These are phyloP conservation scores for Xylariales sp. DNA, from an alignment of 2,329 filamentous ascomycete genomes.

Conservation along the genomic window DNA sequence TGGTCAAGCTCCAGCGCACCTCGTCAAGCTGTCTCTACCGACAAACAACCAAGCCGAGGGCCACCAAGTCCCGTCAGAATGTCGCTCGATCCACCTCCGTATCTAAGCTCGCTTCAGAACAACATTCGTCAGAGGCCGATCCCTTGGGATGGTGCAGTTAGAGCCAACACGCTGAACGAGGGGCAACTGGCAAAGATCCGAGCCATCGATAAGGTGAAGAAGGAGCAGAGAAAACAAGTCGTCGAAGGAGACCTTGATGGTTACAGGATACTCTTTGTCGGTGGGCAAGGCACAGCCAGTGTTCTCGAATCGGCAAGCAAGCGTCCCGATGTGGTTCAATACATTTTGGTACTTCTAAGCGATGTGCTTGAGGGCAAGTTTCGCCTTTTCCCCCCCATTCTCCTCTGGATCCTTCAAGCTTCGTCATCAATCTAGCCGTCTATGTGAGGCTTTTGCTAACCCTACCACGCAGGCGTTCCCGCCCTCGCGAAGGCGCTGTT, in stretches of 20 bases:
- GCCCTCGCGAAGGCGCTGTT: slow-evolving; percentile 72
- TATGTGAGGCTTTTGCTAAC: slow-evolving; percentile 4
- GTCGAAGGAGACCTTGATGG: slow-evolving; percentile 76
- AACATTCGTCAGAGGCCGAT: slow-evolving; percentile 96
- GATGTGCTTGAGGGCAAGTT: slow-evolving; percentile 82
- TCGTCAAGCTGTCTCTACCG: background rate
- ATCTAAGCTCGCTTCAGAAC: slow-evolving; percentile 81
- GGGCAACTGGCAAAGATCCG: slow-evolving; percentile 93
- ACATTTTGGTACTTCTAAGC: slow-evolving; percentile 82
- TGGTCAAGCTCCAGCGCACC: too few species aligned
- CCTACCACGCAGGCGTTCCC: slow-evolving; percentile 61
- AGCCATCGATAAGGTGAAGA: slow-evolving; percentile 92
- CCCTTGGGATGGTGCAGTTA: slow-evolving; percentile 94
- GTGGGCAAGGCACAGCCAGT: slow-evolving; percentile 62
- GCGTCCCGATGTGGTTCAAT: slow-evolving; percentile 88
- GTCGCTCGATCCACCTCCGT: slow-evolving; percentile 89
- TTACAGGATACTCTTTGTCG: slow-evolving; percentile 77
- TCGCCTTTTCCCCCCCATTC: slow-evolving; percentile 1
- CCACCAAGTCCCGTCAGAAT: slow-evolving; percentile 41
- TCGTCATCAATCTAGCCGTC: background rate
- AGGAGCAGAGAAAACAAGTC: slow-evolving; percentile 79
- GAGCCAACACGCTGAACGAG: slow-evolving; percentile 90
- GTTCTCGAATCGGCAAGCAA: slow-evolving; percentile 83
- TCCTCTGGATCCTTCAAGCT: background rate
- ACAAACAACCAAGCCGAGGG: background rate